These are phyloP conservation scores for Ambrosia trifida DNA, from an alignment of 129 eudicot genomes.

Conservation along the genomic window DNA sequence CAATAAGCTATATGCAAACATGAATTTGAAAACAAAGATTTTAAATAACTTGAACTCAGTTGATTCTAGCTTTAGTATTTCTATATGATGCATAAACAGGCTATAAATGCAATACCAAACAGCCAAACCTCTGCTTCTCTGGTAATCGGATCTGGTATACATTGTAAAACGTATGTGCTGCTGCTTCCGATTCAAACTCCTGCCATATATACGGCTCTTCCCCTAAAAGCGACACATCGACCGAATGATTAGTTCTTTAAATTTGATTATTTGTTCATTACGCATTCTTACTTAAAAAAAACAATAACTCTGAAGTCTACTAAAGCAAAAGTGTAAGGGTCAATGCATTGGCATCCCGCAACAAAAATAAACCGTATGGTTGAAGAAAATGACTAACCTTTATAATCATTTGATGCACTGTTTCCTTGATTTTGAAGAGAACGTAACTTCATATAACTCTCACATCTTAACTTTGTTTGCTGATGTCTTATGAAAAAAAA, in stretches of 20 bases:
- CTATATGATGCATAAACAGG: neutral
- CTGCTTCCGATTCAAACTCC: constrained; percentile 89
- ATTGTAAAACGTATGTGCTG: constrained; percentile 84
- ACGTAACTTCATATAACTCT: neutral
- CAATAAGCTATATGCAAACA: neutral
- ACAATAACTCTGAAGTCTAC: neutral
- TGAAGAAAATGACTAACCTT: constrained; percentile 52
- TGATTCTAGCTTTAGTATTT: neutral
- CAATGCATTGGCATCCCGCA: constrained; percentile 10
- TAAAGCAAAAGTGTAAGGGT: constrained; percentile 12
- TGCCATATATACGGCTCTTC: constrained; percentile 82
- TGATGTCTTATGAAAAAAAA: neutral
- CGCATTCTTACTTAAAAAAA: neutral
- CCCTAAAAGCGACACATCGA: constrained; percentile 34
- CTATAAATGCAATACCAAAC: neutral
- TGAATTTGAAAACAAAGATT: neutral
- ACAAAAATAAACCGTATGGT: constrained; percentile 11
- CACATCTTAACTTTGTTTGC: neutral
- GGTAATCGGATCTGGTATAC: neutral
- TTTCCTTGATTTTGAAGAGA: neutral
- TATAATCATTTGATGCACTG: constrained; percentile 78
- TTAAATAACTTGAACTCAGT: neutral
- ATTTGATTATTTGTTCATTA: neutral
- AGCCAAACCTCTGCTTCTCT: neutral
- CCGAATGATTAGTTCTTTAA: neutral